Conservation (phyloP, 2,329 filamentous ascomycete genomes). For the Penicillium polonicum region DNA sequence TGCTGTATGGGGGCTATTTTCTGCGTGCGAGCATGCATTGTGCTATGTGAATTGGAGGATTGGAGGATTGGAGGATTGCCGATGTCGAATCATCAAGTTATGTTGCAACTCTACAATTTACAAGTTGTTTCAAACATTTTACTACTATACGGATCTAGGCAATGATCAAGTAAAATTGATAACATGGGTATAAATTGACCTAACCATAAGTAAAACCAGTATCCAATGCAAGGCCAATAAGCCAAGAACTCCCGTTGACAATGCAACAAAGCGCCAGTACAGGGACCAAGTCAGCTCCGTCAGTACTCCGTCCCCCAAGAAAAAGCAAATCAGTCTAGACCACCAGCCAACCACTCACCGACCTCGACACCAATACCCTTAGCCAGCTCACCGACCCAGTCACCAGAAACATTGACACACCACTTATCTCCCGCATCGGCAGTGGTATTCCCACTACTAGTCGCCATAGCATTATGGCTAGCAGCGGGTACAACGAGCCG, state of each 20-base stretch:
- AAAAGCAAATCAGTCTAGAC: conserved; percentile 31
- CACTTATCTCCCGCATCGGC: conserved; percentile 48
- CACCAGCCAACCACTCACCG: conserved; percentile 45
- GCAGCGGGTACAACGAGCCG: conserved; percentile 47
- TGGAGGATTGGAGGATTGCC: too few relatives aligned
- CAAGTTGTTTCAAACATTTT: background rate
- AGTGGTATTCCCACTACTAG: conserved; percentile 36
- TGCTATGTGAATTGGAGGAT: background rate
- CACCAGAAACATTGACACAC: conserved; percentile 49
- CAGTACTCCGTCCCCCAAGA: background rate
- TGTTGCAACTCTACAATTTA: background rate
- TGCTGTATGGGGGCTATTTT: background rate
- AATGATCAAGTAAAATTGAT: background rate
- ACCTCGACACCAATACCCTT: conserved; percentile 47
- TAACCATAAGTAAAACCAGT: background rate
- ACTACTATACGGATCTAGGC: background rate
- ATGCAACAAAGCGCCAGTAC: conserved; percentile 7
- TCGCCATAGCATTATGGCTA: conserved; percentile 32
- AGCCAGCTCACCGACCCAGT: conserved; percentile 48
- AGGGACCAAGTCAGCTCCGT: background rate
- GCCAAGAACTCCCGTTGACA: background rate
- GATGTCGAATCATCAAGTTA: background rate
- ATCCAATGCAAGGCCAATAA: background rate
- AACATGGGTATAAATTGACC: conserved; percentile 6
- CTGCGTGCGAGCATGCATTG: background rate